Conservation (phyloP, 352 stramenopile species). For the Pythium dissimile region DNA sequence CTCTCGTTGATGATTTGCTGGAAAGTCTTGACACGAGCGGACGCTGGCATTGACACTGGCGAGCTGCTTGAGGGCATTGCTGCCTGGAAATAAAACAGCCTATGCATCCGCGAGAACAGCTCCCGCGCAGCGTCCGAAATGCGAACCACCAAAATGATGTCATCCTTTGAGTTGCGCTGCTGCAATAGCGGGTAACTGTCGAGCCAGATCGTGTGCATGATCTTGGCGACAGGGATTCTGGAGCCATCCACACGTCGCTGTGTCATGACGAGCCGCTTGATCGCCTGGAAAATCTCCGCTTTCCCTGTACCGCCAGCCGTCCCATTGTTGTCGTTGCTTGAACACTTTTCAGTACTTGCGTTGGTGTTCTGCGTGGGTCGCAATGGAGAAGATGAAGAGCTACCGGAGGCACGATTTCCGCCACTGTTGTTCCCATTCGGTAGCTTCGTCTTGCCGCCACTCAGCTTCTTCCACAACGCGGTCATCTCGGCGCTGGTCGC, state of each 20-base stretch:
- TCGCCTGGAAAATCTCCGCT: constrained; percentile 30
- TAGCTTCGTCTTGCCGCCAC: constrained; percentile 30
- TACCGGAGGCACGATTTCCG: neutral
- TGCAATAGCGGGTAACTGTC: constrained; percentile 34
- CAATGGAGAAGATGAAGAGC: neutral
- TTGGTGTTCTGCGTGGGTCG: neutral
- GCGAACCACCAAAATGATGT: constrained; percentile 47
- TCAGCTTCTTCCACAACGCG: constrained; percentile 52
- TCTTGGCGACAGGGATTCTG: constrained; percentile 47
- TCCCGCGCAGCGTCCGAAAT: constrained; percentile 38
- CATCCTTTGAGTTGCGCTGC: constrained; percentile 18
- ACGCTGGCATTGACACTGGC: constrained; percentile 1
- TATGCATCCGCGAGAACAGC: constrained; percentile 66
- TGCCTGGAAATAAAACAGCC: constrained; percentile 69
- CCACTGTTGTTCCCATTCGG: constrained; percentile 5
- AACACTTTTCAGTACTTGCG: no score
- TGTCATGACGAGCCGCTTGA: constrained; percentile 47
- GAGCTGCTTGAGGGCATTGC: constrained; percentile 21
- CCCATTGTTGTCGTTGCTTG: neutral
- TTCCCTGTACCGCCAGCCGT: constrained; percentile 29
- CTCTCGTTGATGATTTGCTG: constrained; percentile 13
- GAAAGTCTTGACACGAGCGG: constrained; percentile 19
- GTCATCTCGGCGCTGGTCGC: constrained; percentile 43
- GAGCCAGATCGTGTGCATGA: constrained; percentile 63
- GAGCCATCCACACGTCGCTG: constrained; percentile 74